Evolutionary conservation across 129 eudicot genomes (phyloP), one percentile per base, ranked within the genome.

Genomic region (Flaveria brownii): DNA sequence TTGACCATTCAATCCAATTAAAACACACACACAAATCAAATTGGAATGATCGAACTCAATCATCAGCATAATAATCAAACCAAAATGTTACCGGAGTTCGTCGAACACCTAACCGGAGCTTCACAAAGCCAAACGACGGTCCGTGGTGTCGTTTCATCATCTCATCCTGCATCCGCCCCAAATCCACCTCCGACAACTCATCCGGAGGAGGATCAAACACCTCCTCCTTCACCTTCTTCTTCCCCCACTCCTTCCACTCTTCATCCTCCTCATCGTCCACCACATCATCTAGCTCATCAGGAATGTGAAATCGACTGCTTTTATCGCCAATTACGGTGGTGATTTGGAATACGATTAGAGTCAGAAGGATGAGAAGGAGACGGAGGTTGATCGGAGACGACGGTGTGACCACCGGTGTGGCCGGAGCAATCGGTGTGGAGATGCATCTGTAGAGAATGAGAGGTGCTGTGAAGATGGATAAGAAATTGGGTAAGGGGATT

Each of bases 241-340:
- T 78, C 71, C 97, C 98, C 98, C 98, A 93, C 72, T 93, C 86
- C 67, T 77, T 88, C 97, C 96, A 90, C 5, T 82, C 88, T 0
- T 91, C 97, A 49, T 91, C 98, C 71, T 94, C 98, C 57, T 94
- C 98, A 22, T 94, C 88, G 82, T 94, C 97, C 10, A 86, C 87
- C 50, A 91, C 97, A 82, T 94, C 96, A 84, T 91, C 96, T 23
- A 94, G 92, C 3, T 94, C 98, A 73, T 94, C 88, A 17, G 97
- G 77, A 14, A 94, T 83, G 84, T 84, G 96, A 75, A 85, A 68
- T 36, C 79, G 77, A 18, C 75, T 42, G 74, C 76, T 77, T 26
- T 72, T 79, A 25, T 83, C 88, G 23, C 80, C 86, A 82, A 56
- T 75, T 17, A 80, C 9, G 62, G 10, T 74, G 50, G 36, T 36